Evolutionary conservation across 305 asterid genomes (phyloP), one percentile per base, ranked within the genome.

Genomic region (Fraxinus dipetala): DNA sequence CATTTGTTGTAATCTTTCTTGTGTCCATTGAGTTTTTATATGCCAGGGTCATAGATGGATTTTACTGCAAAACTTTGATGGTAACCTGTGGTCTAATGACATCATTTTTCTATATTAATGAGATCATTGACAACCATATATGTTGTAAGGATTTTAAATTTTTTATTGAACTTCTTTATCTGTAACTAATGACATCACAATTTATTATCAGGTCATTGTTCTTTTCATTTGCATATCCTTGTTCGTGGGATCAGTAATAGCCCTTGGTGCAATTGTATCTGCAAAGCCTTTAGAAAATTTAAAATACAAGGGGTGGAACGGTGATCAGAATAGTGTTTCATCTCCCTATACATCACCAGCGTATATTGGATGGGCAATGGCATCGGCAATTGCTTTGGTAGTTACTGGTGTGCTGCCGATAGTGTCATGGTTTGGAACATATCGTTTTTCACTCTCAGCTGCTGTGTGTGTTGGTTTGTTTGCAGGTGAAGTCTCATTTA

Each of bases 251-350:
- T 95, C 98, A 36, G 90, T 96, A 72, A 84, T 93, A 86, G 97
- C 94, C 80, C 98, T 96, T 82, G 99, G 99, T 79, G 97, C 96
- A 69, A 93, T 96, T 83, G 93, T 95, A 82, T 93, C 98, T 82
- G 98, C 97, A 79, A 95, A 93, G 88, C 99, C 99, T 79, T 90
- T 96, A 86, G 98, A 95, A 81, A 98, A 91, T 90, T 92, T 96
- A 81, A 89, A 91, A 72, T 96, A 95, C 89, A 92, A 88, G 85
- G 97, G 95, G 34, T 91, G 89, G 97, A 89, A 94, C 78, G 92
- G 95, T 79, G 89, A 89, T 86, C 91, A 86, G 86, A 90, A 87
- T 83, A 84, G 90, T 82, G 88, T 91, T 85, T 91, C 95, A 78
- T 95, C 99, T 82, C 99, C 98, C 28, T 96, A 96, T 88, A 94